A percentile compares a stretch with the other conserved stretches of the same genome.
These are phyloP conservation scores for Cercospora zeae-maydis DNA, from an alignment of 2,329 filamentous ascomycete species.

Conservation along the genomic window DNA sequence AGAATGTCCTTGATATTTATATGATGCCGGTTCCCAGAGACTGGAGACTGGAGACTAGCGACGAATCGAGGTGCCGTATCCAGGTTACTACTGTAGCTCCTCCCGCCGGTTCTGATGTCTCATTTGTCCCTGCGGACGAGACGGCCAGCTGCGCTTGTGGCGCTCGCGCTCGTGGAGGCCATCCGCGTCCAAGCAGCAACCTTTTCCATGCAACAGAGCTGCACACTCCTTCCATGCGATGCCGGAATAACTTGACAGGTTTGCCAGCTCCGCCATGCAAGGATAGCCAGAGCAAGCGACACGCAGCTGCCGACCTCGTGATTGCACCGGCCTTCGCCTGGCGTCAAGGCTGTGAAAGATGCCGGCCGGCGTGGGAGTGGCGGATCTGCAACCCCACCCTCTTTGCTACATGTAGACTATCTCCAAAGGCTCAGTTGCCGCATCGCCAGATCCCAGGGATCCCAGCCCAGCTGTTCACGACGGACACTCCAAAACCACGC, in stretches of 20 bases:
- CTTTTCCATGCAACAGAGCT: conserved; percentile 8
- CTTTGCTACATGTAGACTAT: too few species aligned
- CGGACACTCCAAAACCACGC: neutral
- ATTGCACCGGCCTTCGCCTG: neutral
- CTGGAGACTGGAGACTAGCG: neutral
- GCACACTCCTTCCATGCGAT: neutral
- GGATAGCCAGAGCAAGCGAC: neutral
- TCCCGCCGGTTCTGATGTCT: conserved; percentile 13
- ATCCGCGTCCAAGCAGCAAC: neutral
- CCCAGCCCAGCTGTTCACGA: neutral
- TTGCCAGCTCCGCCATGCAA: neutral
- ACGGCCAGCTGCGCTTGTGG: conserved; percentile 13
- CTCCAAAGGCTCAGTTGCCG: neutral
- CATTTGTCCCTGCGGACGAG: conserved; percentile 17
- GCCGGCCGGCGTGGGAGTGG: neutral
- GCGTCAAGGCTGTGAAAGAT: neutral
- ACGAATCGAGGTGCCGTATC: neutral
- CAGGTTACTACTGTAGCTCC: too few species aligned
- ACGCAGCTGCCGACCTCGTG: neutral
- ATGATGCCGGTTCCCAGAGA: neutral
- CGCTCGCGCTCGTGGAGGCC: conserved; percentile 16
- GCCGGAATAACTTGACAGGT: neutral
- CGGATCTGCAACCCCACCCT: conserved; percentile 3
- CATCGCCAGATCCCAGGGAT: neutral
- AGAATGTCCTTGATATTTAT: neutral